phyloP scores from a whole-genome alignment of 768 basidiomycete species.

The Lactarius indigo region DNA sequence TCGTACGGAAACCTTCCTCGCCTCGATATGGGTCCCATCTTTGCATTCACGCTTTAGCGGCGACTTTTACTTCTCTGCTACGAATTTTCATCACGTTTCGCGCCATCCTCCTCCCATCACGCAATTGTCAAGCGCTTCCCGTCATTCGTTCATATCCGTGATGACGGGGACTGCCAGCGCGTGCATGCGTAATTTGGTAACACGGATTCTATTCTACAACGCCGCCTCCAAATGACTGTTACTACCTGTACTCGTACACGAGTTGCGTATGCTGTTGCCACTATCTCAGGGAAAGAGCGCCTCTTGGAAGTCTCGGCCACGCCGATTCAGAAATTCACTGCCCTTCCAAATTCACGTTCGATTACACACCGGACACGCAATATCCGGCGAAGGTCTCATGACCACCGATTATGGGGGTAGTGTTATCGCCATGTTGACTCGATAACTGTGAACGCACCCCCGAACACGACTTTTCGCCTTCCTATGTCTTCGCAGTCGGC shows the following conservation, averaged over 20 bases:
- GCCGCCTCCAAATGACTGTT: constrained; percentile 6
- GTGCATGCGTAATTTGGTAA: constrained; percentile 4
- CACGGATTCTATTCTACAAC: constrained; percentile 7
- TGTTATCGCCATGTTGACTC: constrained; percentile 11
- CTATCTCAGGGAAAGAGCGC: constrained; percentile 2
- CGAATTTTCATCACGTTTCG: constrained; percentile 8
- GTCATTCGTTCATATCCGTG: constrained; percentile 18
- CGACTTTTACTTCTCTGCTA: constrained; percentile 11
- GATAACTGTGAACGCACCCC: neutral
- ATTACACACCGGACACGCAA: constrained; percentile 1
- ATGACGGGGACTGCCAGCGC: constrained; percentile 1
- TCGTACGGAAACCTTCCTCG: constrained; percentile 7
- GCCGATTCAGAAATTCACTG: constrained; percentile 3
- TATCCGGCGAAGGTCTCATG: constrained; percentile 10
- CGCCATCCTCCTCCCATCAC: neutral
- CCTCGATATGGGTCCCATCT: constrained; percentile 15
- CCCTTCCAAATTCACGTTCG: constrained; percentile 1
- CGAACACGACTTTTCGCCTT: neutral
- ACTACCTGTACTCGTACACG: constrained; percentile 10
- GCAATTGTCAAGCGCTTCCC: neutral
- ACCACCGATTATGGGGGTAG: constrained; percentile 12
- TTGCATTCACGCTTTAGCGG: neutral
- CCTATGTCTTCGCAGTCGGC: neutral
- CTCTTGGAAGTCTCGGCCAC: neutral
- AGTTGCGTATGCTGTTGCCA: constrained; percentile 8